Evolutionary conservation across 2,329 filamentous ascomycete genomes (phyloP), one percentile per base, ranked within the genome.

Genomic region (Diplodia corticola): DNA sequence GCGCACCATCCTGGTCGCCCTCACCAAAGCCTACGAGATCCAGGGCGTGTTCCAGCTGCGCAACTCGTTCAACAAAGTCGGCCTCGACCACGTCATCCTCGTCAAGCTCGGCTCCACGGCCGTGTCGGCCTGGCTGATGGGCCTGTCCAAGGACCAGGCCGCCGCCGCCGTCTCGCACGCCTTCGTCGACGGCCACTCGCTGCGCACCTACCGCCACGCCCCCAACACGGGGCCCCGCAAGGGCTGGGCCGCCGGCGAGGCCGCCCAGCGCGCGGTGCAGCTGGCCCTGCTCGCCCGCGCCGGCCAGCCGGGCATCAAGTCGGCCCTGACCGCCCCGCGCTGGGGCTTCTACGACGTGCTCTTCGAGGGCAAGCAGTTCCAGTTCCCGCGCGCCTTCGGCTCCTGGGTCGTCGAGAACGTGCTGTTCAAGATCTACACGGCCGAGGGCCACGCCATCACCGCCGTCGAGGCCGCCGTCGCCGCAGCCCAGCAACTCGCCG

Each of bases 381-480:
- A 93, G 80, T 98, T 97, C 86, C 94, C 98, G 85, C 89, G 95
- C 69, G 88, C 90, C 67, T 99, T 98, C 77, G 93, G 93, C 77
- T 96, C 91, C 85, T 99, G 99, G 80, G 95, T 99, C 71, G 99
- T 98, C 95, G 95, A 99, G 88, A 99, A 98, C 76, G 93, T 99
- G 68, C 89, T 99, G 70, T 99, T 99, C 90, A 99, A 99, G 87
- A 95, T 99, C 68, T 37, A 53, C 67, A 13, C 67, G 85, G 93
- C 93, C 75, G 94, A 98, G 79, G 98, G 98, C 86, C 94, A 98
- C 86, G 97, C 94, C 24, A 95, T 99, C 83, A 98, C 95, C 44
- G 95, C 95, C 71, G 93, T 98, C 71, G 95, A 99, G 82, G 93
- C 92, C 51, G 93, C n/a, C n/a, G n/a, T n/a, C 94, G 1, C 88